phyloP scores from a whole-genome alignment of 805 yeast genomes.

The Schwanniomyces occidentalis region DNA sequence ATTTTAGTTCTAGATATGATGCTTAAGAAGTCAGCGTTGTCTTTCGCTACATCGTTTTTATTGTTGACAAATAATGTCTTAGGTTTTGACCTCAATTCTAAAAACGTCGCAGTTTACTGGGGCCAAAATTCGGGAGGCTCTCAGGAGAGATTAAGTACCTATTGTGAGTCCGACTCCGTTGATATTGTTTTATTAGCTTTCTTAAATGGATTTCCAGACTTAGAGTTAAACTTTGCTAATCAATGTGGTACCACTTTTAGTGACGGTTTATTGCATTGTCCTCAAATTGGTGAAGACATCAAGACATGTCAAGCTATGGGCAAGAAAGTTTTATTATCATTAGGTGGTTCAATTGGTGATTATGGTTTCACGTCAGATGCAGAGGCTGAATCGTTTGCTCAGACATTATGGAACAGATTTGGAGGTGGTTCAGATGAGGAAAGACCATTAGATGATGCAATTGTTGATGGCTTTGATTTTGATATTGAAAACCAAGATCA shows the following conservation, averaged over 20 bases:
- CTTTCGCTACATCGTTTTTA: too few species aligned
- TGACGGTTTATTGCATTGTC: slow-evolving; percentile 46
- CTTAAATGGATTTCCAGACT: slow-evolving; percentile 56
- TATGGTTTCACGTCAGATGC: slow-evolving; percentile 42
- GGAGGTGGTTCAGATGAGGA: slow-evolving; percentile 34
- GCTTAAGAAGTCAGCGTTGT: too few species aligned
- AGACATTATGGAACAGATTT: slow-evolving; percentile 39
- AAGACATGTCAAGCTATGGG: slow-evolving; percentile 76
- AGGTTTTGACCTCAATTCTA: slow-evolving; percentile 16
- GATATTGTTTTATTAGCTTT: slow-evolving; percentile 76
- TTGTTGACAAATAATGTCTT: too few species aligned
- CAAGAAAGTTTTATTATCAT: slow-evolving; percentile 71
- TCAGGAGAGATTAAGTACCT: slow-evolving; percentile 42
- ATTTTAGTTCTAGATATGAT: too few species aligned
- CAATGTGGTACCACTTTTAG: slow-evolving; percentile 41
- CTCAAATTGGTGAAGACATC: slow-evolving; percentile 58
- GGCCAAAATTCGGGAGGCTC: slow-evolving; percentile 27
- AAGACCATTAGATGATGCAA: slow-evolving; percentile 68
- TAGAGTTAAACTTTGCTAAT: slow-evolving; percentile 48
- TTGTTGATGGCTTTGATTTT: slow-evolving; percentile 81
- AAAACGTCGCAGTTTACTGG: slow-evolving; percentile 31
- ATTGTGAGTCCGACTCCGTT: slow-evolving; percentile 68
- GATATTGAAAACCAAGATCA: slow-evolving; percentile 65
- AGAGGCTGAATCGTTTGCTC: slow-evolving; percentile 57
- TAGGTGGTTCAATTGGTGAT: slow-evolving; percentile 52